phyloP scores from a whole-genome alignment of 2,329 filamentous ascomycete genomes.

The Calonectria montana region DNA sequence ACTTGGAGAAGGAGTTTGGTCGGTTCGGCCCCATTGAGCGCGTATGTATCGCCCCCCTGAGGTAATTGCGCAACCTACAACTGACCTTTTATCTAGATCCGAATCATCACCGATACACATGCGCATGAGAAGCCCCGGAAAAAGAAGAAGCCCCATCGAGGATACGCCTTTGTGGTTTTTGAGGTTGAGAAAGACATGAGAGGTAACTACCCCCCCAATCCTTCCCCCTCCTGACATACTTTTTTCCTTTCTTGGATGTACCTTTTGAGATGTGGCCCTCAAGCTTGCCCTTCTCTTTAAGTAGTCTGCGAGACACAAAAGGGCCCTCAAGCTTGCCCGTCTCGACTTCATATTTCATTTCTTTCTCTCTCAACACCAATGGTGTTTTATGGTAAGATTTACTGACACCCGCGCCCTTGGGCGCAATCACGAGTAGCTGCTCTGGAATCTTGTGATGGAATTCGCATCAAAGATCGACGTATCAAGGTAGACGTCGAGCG shows the following conservation, averaged over 20 bases:
- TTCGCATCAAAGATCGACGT: slow-evolving; percentile 90
- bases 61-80: neutral
- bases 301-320: slow-evolving; percentile 59
- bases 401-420: slow-evolving; percentile 75
- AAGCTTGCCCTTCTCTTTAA: slow-evolving; percentile 53
- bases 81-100: slow-evolving; percentile 70
- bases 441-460: slow-evolving; percentile 85
- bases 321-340: slow-evolving; percentile 70
- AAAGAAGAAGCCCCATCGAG: slow-evolving; percentile 83
- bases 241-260: slow-evolving; percentile 36
- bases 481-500: slow-evolving; percentile 97
- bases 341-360: slow-evolving; percentile 48
- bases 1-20: slow-evolving; percentile 92
- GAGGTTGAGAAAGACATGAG: slow-evolving; percentile 99
- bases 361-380: slow-evolving; percentile 37
- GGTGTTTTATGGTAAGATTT: slow-evolving; percentile 65
- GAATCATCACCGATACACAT: slow-evolving; percentile 84
- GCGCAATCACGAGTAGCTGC: slow-evolving; percentile 80
- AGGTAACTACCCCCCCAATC: slow-evolving; percentile 75
- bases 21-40: slow-evolving; percentile 95
- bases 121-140: slow-evolving; percentile 77
- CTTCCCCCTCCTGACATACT: slow-evolving; percentile 45
- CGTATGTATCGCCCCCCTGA: slow-evolving; percentile 60
- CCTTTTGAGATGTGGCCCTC: slow-evolving; percentile 54
- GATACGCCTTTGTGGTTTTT: slow-evolving; percentile 97